Conservation (phyloP, 169 alveolate genomes). For the Plasmodium chabaudi region DNA sequence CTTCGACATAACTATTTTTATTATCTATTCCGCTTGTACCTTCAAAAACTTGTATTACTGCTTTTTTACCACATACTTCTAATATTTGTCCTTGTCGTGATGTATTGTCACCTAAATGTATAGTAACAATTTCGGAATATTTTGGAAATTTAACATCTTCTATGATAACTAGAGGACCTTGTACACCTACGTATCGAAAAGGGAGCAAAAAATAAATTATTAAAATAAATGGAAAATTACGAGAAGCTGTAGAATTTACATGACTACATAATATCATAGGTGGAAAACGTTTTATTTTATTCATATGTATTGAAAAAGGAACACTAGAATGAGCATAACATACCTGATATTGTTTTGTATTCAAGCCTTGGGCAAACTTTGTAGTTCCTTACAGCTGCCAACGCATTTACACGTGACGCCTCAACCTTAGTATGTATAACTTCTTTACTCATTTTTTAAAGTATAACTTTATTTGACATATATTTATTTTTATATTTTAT, state of each 20-base stretch:
- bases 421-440: conserved; percentile 78
- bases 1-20: conserved; percentile 96
- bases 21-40: conserved; percentile 99
- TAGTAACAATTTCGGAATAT: conserved; percentile 97
- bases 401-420: conserved; percentile 88
- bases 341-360: conserved; percentile 95
- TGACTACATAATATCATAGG: neutral
- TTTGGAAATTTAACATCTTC: conserved; percentile 99
- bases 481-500: neutral
- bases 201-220: neutral
- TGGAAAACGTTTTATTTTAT: neutral
- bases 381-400: conserved; percentile 94
- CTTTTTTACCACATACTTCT: conserved; percentile 98
- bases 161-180: conserved; percentile 99
- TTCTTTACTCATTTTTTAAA: conserved; percentile 70
- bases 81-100: conserved; percentile 98
- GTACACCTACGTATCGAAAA: conserved; percentile 88
- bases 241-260: neutral
- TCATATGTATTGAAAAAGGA: neutral
- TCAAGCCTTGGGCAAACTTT: conserved; percentile 95
- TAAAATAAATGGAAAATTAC: neutral
- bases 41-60: conserved; percentile 99
- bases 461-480: neutral
- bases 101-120: conserved; percentile 98
- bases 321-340: neutral